These are phyloP conservation scores for Gynochthodes officinalis DNA, from an alignment of 257 asterid genomes.

Conservation along the genomic window DNA sequence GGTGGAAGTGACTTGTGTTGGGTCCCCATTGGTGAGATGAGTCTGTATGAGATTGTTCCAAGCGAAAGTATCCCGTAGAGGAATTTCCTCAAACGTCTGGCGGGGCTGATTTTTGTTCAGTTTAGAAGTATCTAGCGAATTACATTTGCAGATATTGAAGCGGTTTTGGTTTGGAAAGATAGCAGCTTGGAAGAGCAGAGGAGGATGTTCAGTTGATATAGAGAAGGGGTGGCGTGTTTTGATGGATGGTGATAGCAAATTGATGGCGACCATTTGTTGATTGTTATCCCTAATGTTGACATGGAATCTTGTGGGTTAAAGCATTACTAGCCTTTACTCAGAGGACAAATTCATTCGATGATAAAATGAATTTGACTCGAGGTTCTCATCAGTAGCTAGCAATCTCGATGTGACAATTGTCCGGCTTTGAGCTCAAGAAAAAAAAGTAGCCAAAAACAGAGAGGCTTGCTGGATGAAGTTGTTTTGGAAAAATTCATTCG, in stretches of 20 bases:
- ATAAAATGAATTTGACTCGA: no score
- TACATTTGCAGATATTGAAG: constrained; percentile 14
- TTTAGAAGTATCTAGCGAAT: not conserved
- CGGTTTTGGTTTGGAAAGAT: not conserved
- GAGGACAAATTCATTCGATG: no score
- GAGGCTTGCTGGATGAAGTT: no score
- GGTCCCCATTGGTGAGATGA: constrained; percentile 16
- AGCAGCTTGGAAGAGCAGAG: constrained; percentile 1
- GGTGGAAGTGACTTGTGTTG: constrained; percentile 7
- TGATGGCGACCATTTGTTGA: constrained; percentile 4
- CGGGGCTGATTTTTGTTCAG: constrained; percentile 8
- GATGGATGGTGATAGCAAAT: not conserved
- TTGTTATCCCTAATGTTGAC: not conserved
- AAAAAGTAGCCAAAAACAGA: no score
- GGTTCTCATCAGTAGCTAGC: no score
- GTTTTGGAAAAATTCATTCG: no score
- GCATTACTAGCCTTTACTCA: no score
- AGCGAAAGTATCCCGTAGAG: constrained; percentile 18
- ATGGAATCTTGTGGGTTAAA: not conserved
- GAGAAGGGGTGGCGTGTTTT: not conserved
- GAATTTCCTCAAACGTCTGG: constrained; percentile 22
- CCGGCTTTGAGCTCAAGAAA: not conserved
- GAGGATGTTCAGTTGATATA: not conserved
- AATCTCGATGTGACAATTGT: not conserved
- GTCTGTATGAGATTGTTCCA: constrained; percentile 35